Conservation (phyloP, 805 yeast species). For the Ogataea angusta region DNA sequence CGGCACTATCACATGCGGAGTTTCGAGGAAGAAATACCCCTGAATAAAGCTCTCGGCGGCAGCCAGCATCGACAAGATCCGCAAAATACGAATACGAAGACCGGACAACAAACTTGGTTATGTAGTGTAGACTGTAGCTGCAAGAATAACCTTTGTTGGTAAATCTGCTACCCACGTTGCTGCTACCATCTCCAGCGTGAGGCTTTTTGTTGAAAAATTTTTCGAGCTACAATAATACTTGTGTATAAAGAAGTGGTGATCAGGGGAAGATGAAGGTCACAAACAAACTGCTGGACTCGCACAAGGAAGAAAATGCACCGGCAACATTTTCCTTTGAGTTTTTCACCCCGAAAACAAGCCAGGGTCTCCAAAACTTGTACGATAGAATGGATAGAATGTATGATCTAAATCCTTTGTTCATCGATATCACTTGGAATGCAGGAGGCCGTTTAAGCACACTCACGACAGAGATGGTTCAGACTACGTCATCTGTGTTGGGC, state of each 20-base stretch:
- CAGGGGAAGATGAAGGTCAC: conserved; percentile 41
- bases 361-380: conserved; percentile 93
- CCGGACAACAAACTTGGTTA: background rate
- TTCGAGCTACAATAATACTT: background rate
- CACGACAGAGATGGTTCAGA: conserved; percentile 89
- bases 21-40: background rate
- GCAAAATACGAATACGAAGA: background rate
- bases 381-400: conserved; percentile 98
- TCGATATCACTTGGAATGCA: conserved; percentile 98
- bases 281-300: conserved; percentile 42
- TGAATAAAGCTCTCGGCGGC: too few relatives aligned
- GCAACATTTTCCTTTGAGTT: conserved; percentile 94
- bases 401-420: conserved; percentile 82
- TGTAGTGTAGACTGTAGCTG: too few relatives aligned
- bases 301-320: conserved; percentile 29
- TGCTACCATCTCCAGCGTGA: conserved; percentile 6
- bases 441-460: conserved; percentile 84
- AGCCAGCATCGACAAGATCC: too few relatives aligned
- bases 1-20: conserved; percentile 6
- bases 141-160: background rate
- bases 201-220: conserved; percentile 11
- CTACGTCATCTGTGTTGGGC: conserved; percentile 86
- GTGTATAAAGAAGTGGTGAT: conserved; percentile 3
- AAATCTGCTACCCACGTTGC: conserved; percentile 1
- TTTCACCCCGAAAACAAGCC: conserved; percentile 95